Evolutionary conservation across 768 basidiomycete species (phyloP), one percentile per base, ranked within the genome.

Genomic region (Tylopilus sp.): DNA sequence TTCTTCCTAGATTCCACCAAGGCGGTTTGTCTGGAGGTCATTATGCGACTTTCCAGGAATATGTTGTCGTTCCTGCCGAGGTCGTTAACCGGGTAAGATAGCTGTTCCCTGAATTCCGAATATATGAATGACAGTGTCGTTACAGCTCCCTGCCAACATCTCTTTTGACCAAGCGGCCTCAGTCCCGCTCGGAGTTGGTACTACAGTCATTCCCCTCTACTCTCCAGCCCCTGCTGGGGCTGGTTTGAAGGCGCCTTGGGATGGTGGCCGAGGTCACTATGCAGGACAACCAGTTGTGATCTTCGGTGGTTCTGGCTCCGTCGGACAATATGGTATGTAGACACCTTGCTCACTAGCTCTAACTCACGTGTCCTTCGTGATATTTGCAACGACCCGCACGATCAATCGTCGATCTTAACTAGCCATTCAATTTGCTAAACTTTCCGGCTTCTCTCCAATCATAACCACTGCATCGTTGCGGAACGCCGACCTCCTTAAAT

Each of bases 111-210:
- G 3, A 4, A 26, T 42, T 25, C 3, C 9, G 17, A 28, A 19
- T 13, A 3, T 21, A 12, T 16, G 12, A 11, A 26, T 19, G 2
- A 40, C n/a, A 13, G 62, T 1, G 21, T 26, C 2, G 63, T 58
- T 73, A 34, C 26, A 73, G 70, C 64, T 79, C n/a, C 75, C 75
- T 4, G 16, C 59, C n/a, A 68, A 66, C 17, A 41, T 74, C 17
- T 63, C 71, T 1, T 70, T 73, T 48, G 74, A 75, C 21, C 54
- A 73, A 50, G 78, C 72, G 8, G 64, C 76, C 1, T 68, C 76
- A 1, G 53, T 79, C 2, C 72, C 73, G 0, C 38, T 70, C 21
- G 68, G 59, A 10, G 36, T 75, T 8, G 53, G 58, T 2, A 71
- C 74, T 4, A 68, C 72, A 1, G 65, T 63, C 30, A 45, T 68